Evolutionary conservation across 2,329 filamentous ascomycete genomes (phyloP), one percentile per base, ranked within the genome.

Genomic region (Bipolaris gigantea): DNA sequence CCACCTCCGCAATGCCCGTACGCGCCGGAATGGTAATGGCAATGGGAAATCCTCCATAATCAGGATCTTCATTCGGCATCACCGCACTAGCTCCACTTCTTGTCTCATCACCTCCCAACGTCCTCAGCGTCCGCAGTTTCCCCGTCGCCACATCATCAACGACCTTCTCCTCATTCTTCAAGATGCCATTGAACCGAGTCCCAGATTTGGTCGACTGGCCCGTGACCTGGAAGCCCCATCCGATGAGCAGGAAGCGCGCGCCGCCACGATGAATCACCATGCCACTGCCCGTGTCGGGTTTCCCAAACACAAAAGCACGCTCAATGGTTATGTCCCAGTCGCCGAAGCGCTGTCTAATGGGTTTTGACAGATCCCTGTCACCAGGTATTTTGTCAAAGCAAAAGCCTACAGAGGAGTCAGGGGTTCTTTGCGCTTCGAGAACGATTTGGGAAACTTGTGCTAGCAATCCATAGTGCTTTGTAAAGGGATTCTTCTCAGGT

Each of bases 31-130:
- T 79, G 0, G 81, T 84, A 1, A 84, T 77, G 23, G 76, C 77
- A 30, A 83, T 84, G 0, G 81, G 81, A 53, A 83, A 83, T 0
- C 79, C 80, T 1, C 81, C 82, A 62, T 84, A 84, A 55, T 84
- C 81, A 0, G 81, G 81, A 32, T 82, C 74, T 32, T 83, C 79
- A 53, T 78, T 81, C 0, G 80, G 83, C 83, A 85, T 85, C 58
- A 83, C 80, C 16, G 76, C 63, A 43, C 76, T 79, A 42, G 71
- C 69, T 1, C 81, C 81, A 58, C 77, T 78, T 21, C 76, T 62
- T 5, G 77, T 80, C 70, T 81, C 78, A 42, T 80, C 78, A 0
- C 78, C 77, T 49, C 77, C 76, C 21, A 80, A 55, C 18, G 65
- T 57, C 25, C 76, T 68, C 50, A 74, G 43, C 0, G 75, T 78